Base-by-base conservation (phyloP, 2,329 filamentous ascomycete species). In the Calonectria naviculata region DNA sequence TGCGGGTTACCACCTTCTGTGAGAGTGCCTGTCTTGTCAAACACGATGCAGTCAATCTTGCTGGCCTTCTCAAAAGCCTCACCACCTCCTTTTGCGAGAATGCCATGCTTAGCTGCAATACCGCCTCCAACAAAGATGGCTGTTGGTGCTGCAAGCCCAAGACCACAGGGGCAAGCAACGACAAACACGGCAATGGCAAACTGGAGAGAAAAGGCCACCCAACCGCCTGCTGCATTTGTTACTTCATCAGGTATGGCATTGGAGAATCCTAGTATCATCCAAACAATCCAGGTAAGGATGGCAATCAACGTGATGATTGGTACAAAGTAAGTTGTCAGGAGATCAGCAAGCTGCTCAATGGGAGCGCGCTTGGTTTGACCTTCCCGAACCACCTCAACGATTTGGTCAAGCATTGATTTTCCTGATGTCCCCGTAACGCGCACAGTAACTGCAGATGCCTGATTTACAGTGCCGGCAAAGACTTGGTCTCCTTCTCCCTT, bases 161-260 rank as follows among this genome's bases (percentile, higher is more conserved):
- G 88, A 2, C 94, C 94, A 78, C 94, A 97, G 2, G 94, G 94
- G 78, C 94, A 97, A 3, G 94, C 94, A 31, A 97, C 92, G 38
- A 97, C 94, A 75, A 97, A 97, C 15, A 97, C 94, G 8, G 94
- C 90, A 76, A 97, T 96, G 19, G 94, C 93, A 77, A 96, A 97
- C 73, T 94, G 92, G 52, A 97, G 87, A 3, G 93, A 92, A 86
- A 94, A 96, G 1, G 92, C 88, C 0, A 90, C 87, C 90, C 92
- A 93, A 12, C 91, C 90, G n/a, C 91, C 91, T 1, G 85, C 83
- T 19, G 87, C 84, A 17, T 89, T 87, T 15, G 91, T 83, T 77
- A 90, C 94, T 44, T 88, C 82, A 0, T 78, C 80, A 0, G 92
- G 90, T 17, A 95, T 84, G 1, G 78, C 79, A 2, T 91, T 90